phyloP scores from a whole-genome alignment of 1,139 yeast genomes.

The Entelexis paramagnoliae region DNA sequence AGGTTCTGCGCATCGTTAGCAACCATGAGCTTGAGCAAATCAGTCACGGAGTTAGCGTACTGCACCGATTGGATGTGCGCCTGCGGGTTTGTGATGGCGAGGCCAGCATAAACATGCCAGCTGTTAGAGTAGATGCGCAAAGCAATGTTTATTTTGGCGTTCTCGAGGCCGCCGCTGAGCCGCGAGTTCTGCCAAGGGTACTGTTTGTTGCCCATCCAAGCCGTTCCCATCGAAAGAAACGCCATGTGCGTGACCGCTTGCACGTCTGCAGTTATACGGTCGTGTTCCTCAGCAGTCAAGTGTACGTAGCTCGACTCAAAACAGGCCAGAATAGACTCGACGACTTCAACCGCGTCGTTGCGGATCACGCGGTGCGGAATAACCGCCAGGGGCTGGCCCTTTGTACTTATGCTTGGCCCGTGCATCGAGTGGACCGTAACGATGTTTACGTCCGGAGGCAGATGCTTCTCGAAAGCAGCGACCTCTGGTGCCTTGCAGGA shows the following conservation, averaged over 20 bases:
- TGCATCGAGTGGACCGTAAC: conserved; percentile 84
- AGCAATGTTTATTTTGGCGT: conserved; percentile 89
- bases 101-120: conserved; percentile 97
- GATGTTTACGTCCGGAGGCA: conserved; percentile 73
- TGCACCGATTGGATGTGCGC: conserved; percentile 89
- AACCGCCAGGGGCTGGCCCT: conserved; percentile 85
- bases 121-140: conserved; percentile 82
- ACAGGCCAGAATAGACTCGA: conserved; percentile 56
- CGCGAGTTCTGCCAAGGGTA: conserved; percentile 88
- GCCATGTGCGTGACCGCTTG: conserved; percentile 99
- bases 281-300: conserved; percentile 76
- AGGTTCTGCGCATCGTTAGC: conserved; percentile 55
- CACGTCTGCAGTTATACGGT: conserved; percentile 90
- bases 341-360: conserved; percentile 44
- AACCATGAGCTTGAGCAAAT: conserved; percentile 71
- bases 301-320: conserved; percentile 69
- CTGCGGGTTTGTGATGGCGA: conserved; percentile 89
- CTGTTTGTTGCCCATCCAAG: conserved; percentile 75
- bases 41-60: conserved; percentile 76
- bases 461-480: conserved; percentile 61
- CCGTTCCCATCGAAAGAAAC: conserved; percentile 90
- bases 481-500: conserved; percentile 91
- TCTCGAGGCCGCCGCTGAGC: conserved; percentile 91
- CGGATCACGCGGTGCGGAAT: conserved; percentile 60
- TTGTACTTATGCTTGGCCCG: conserved; percentile 82